phyloP scores from a whole-genome alignment of 2,329 filamentous ascomycete genomes.

The Beauveria medogensis region DNA sequence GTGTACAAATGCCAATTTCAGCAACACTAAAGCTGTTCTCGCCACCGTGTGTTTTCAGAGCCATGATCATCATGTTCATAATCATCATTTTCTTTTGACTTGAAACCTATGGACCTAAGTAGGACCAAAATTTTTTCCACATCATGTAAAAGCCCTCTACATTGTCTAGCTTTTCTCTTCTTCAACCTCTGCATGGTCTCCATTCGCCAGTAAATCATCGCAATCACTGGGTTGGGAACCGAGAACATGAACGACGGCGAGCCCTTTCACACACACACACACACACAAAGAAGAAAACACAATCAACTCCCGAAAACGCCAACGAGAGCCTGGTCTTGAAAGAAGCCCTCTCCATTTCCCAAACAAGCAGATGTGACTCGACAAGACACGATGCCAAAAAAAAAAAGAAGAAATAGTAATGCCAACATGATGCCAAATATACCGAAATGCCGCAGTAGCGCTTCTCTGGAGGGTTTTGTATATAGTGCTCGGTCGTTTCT shows the following conservation, averaged over 20 bases:
- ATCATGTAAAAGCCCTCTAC: slow-evolving; percentile 6
- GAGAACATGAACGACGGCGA: no score
- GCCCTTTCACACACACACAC: neutral
- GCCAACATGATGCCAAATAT: slow-evolving; percentile 7
- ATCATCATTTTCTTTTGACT: slow-evolving; percentile 5
- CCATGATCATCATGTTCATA: slow-evolving; percentile 4
- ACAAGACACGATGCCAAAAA: slow-evolving; percentile 3
- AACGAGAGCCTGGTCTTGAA: neutral
- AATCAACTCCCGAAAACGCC: slow-evolving; percentile 10
- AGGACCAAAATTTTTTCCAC: neutral
- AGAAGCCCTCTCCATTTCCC: neutral
- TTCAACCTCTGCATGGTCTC: neutral
- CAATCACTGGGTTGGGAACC: neutral
- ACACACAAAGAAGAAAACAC: slow-evolving; percentile 17
- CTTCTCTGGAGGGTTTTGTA: neutral
- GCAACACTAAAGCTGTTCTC: neutral
- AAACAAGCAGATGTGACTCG: neutral
- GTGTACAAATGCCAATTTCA: no score
- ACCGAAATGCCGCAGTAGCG: neutral
- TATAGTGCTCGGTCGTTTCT: neutral
- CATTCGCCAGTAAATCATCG: neutral
- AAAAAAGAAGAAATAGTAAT: neutral
- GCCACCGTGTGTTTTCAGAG: neutral
- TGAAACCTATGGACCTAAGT: neutral
- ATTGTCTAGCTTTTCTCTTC: neutral